Conservation (phyloP, 2,329 filamentous ascomycete species). For the Paracorniculantispora psalliotae region DNA sequence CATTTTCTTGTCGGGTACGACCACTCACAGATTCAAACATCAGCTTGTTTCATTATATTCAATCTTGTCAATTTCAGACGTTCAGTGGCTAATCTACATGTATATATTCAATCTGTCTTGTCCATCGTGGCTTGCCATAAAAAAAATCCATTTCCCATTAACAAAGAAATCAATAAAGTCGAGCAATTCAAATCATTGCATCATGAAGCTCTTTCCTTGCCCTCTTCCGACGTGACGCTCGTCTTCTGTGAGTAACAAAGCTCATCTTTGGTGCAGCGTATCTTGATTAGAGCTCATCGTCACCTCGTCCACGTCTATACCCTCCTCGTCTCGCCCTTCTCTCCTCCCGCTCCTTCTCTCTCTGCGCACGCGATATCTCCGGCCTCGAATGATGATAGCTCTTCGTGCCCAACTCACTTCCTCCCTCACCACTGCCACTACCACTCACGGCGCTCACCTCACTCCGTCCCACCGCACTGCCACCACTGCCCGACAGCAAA, state of each 20-base stretch:
- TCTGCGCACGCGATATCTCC: conserved; percentile 37
- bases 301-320: conserved; percentile 30
- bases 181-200: no score
- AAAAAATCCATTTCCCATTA: not conserved
- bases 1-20: no score
- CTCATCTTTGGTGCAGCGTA: no score
- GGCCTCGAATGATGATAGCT: conserved; percentile 53
- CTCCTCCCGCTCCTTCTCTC: conserved; percentile 29
- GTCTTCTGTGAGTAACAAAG: no score
- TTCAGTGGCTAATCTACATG: conserved; percentile 1
- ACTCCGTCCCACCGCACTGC: conserved; percentile 33
- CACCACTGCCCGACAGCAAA: conserved; percentile 25
- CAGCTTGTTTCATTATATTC: no score
- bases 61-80: not conserved
- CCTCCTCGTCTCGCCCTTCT: conserved; percentile 30
- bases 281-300: conserved; percentile 19
- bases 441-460: no score
- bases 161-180: no score
- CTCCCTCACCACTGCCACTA: conserved; percentile 15
- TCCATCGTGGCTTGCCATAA: not conserved
- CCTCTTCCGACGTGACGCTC: no score
- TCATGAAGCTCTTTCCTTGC: no score
- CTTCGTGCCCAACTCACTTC: conserved; percentile 52
- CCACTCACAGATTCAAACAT: no score
- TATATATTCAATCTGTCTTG: conserved; percentile 2